A percentile compares a stretch with the other conserved stretches of the same genome.
phyloP scores from a whole-genome alignment of 2,329 filamentous ascomycete genomes.

The Aspergillus glaucus region DNA sequence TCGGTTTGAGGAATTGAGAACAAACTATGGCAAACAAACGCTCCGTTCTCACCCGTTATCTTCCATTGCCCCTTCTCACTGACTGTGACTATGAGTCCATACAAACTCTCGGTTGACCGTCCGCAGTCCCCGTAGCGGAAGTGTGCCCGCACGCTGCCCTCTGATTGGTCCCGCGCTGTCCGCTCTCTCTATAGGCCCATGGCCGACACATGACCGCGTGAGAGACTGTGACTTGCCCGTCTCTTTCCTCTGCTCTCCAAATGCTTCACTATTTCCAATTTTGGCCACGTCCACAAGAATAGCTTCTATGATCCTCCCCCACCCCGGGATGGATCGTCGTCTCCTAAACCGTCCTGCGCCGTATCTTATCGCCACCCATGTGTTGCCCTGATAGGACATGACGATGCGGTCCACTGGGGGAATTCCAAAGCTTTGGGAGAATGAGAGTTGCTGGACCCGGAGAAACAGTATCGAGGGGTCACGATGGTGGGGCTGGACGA shows the following conservation, averaged over 20 bases:
- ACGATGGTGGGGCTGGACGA: slow-evolving; percentile 11
- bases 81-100: not conserved
- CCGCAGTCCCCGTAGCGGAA: slow-evolving; percentile 2
- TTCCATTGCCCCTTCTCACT: not conserved
- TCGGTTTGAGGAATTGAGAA: too few relatives aligned
- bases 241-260: not conserved
- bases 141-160: slow-evolving; percentile 12
- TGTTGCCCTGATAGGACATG: slow-evolving; percentile 29
- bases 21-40: not conserved
- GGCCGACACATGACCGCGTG: not conserved
- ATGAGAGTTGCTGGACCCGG: not conserved
- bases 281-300: slow-evolving; percentile 2
- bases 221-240: not conserved
- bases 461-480: slow-evolving; percentile 6
- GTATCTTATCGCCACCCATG: slow-evolving; percentile 22
- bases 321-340: not conserved
- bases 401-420: slow-evolving; percentile 1
- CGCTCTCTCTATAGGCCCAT: not conserved
- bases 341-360: not conserved
- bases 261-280: slow-evolving; percentile 5
- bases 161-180: slow-evolving; percentile 13
- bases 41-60: not conserved
- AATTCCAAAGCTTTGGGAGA: slow-evolving; percentile 4
- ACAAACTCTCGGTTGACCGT: not conserved
- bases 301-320: not conserved